These are phyloP conservation scores for Mallotus repandus DNA, from an alignment of 441 rosid genomes.

Conservation along the genomic window DNA sequence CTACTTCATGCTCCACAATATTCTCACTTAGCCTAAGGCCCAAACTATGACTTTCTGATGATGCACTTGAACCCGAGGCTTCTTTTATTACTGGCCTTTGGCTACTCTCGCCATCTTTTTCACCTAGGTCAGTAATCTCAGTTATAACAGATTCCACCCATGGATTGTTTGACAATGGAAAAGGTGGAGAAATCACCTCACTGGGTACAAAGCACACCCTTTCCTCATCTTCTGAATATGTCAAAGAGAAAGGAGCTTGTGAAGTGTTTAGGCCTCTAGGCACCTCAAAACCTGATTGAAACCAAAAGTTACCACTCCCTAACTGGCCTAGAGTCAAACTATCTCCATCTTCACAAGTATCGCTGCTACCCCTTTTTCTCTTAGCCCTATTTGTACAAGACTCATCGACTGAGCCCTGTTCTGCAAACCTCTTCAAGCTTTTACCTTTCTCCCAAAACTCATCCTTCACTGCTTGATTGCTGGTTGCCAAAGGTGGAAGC, in stretches of 20 bases:
- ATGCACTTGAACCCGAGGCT: slow-evolving; percentile 73
- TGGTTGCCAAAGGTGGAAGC: slow-evolving; percentile 83
- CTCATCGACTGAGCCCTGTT: slow-evolving; percentile 52
- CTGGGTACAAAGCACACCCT: slow-evolving; percentile 67
- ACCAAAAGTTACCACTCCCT: slow-evolving; percentile 61
- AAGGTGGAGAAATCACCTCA: slow-evolving; percentile 65
- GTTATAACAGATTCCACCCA: slow-evolving; percentile 76
- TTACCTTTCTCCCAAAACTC: slow-evolving; percentile 81
- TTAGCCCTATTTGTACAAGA: slow-evolving; percentile 58
- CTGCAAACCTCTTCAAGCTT: slow-evolving; percentile 87
- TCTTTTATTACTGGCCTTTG: slow-evolving; percentile 53
- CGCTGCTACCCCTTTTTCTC: slow-evolving; percentile 59
- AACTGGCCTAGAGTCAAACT: slow-evolving; percentile 44
- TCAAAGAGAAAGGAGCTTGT: slow-evolving; percentile 61
- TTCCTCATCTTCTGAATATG: slow-evolving; percentile 73
- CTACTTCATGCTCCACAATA: slow-evolving; percentile 43
- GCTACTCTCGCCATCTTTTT: slow-evolving; percentile 60
- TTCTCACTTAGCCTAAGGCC: slow-evolving; percentile 46
- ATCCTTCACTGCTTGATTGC: slow-evolving; percentile 43
- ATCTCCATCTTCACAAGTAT: slow-evolving; percentile 36
- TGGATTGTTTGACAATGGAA: slow-evolving; percentile 63
- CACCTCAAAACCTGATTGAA: slow-evolving; percentile 51
- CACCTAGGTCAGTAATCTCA: slow-evolving; percentile 65
- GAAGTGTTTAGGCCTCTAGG: slow-evolving; percentile 37
- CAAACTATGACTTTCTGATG: slow-evolving; percentile 72